A percentile compares a stretch with the other conserved stretches of the same genome.
phyloP scores from a whole-genome alignment of 495 filamentous ascomycete genomes.

The Xylaria longipes region DNA sequence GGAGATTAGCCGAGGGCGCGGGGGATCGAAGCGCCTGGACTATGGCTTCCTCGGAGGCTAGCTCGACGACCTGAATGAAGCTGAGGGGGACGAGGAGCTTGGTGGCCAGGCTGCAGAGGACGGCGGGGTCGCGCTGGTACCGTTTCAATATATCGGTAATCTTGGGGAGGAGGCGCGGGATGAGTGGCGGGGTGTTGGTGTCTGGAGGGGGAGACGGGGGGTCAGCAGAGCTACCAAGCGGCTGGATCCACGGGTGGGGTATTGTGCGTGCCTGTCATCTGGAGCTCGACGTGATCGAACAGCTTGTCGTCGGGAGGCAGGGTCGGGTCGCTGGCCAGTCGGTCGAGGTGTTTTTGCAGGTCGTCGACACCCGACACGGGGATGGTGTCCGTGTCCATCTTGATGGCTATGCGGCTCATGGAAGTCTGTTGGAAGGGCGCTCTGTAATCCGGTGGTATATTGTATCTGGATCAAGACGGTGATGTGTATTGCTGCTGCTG shows the following conservation, averaged over 20 bases:
- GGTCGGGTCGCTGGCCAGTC: constrained; percentile 48
- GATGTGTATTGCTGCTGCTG: not conserved
- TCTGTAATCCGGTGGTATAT: not conserved
- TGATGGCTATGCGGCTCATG: constrained; percentile 32
- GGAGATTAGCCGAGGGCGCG: constrained; percentile 68
- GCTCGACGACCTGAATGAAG: constrained; percentile 58
- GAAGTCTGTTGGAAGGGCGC: not conserved
- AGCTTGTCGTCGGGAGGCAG: constrained; percentile 51
- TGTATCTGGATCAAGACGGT: not conserved
- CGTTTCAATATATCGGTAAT: constrained; percentile 55
- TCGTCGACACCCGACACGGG: constrained; percentile 55
- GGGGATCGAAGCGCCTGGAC: constrained; percentile 64
- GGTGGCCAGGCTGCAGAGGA: constrained; percentile 56
- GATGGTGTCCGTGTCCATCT: constrained; percentile 42
- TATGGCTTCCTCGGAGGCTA: constrained; percentile 61
- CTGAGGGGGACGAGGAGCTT: constrained; percentile 59
- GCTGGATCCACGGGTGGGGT: not conserved
- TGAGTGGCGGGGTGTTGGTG: constrained; percentile 53
- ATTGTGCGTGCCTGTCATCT: constrained; percentile 52
- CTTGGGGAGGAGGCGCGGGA: constrained; percentile 55
- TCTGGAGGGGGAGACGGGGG: constrained; percentile 34
- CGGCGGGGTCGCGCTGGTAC: constrained; percentile 57
- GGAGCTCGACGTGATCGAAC: constrained; percentile 61
- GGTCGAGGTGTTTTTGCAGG: constrained; percentile 55
- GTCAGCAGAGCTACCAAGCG: not conserved